Conservation (phyloP, 805 yeast species). For the Torulaspora indica region DNA sequence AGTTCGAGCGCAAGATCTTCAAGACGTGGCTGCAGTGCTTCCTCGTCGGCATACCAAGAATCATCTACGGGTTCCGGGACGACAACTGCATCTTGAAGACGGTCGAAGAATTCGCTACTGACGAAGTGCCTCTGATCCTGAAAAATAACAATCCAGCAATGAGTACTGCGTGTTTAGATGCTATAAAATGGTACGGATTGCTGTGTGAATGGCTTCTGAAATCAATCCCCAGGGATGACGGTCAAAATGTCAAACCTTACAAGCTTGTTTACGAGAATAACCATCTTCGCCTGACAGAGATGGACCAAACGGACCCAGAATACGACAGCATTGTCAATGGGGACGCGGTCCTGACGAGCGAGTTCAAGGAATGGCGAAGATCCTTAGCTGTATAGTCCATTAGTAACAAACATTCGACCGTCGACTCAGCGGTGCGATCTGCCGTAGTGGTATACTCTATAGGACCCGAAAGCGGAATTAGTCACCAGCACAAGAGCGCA, state of each 20-base stretch:
- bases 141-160: conserved; percentile 42
- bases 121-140: conserved; percentile 67
- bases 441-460: conserved; percentile 27
- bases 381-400: conserved; percentile 9
- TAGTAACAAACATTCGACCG: neutral
- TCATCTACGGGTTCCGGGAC: conserved; percentile 84
- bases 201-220: conserved; percentile 70
- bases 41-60: conserved; percentile 73
- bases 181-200: conserved; percentile 83
- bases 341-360: conserved; percentile 42
- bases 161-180: conserved; percentile 66
- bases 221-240: conserved; percentile 48
- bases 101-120: conserved; percentile 72
- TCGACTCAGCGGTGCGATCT: neutral
- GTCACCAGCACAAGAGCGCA: conserved; percentile 51
- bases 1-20: conserved; percentile 72
- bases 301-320: conserved; percentile 37
- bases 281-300: conserved; percentile 48
- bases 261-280: conserved; percentile 49
- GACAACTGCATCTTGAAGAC: conserved; percentile 56
- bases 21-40: conserved; percentile 93
- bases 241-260: conserved; percentile 52
- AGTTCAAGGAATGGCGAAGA: conserved; percentile 52
- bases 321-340: conserved; percentile 38
- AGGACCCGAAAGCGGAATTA: conserved; percentile 47